These are phyloP conservation scores for Kernera saxatilis DNA, from an alignment of 345 rosid genomes.

Conservation along the genomic window DNA sequence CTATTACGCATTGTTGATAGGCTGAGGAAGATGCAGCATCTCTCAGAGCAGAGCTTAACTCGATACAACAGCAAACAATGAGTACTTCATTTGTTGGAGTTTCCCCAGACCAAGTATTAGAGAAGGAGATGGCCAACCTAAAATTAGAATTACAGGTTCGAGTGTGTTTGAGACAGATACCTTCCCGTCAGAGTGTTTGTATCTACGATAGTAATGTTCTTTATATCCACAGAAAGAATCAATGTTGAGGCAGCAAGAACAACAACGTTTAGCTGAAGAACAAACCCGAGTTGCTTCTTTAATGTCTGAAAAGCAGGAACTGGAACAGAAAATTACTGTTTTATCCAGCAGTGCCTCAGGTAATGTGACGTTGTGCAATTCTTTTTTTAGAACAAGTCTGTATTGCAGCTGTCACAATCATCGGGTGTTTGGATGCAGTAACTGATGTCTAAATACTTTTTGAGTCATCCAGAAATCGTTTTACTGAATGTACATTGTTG, in stretches of 20 bases:
- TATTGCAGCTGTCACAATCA: background rate
- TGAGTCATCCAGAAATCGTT: background rate
- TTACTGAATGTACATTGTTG: background rate
- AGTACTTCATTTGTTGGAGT: slow-evolving; percentile 46
- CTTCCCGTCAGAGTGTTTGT: background rate
- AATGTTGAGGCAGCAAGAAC: slow-evolving; percentile 61
- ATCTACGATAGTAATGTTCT: slow-evolving; percentile 28
- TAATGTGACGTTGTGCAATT: slow-evolving; percentile 9
- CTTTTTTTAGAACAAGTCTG: background rate
- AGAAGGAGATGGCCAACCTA: slow-evolving; percentile 62
- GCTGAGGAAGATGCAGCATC: slow-evolving; percentile 99
- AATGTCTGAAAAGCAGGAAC: slow-evolving; percentile 61
- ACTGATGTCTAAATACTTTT: background rate
- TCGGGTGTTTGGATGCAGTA: background rate
- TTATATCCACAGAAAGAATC: slow-evolving; percentile 54
- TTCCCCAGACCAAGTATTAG: slow-evolving; percentile 56
- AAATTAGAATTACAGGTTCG: slow-evolving; percentile 48
- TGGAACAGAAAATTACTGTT: slow-evolving; percentile 60
- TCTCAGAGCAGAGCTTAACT: slow-evolving; percentile 89
- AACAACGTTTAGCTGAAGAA: slow-evolving; percentile 48
- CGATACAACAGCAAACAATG: slow-evolving; percentile 69
- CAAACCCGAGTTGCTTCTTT: slow-evolving; percentile 56
- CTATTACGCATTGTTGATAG: slow-evolving; percentile 35
- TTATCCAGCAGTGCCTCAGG: slow-evolving; percentile 50
- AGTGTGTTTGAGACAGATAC: background rate